phyloP scores from a whole-genome alignment of 768 basidiomycete species.

The Gloeostereum incarnatum region DNA sequence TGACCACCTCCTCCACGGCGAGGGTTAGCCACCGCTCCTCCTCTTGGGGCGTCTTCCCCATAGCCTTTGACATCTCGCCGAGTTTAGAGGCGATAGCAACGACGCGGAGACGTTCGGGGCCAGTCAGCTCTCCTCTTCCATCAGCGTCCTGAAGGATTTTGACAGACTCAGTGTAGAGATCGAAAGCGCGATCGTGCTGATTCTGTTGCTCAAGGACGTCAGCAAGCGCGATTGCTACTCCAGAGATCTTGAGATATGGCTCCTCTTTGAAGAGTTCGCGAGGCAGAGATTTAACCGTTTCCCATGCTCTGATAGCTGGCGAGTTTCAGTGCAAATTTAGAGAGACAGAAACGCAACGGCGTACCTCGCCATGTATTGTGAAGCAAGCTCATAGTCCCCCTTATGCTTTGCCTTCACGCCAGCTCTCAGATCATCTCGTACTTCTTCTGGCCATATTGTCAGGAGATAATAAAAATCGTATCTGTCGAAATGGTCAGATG shows the following conservation, averaged over 20 bases:
- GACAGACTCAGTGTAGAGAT: slow-evolving; percentile 26
- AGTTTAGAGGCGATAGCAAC: slow-evolving; percentile 33
- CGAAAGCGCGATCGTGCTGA: slow-evolving; percentile 25
- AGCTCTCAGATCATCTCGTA: slow-evolving; percentile 54
- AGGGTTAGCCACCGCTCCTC: slow-evolving; percentile 33
- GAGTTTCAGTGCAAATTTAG: slow-evolving; percentile 4
- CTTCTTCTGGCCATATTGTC: slow-evolving; percentile 57
- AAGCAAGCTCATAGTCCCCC: slow-evolving; percentile 42
- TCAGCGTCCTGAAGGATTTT: slow-evolving; percentile 19
- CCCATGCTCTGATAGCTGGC: slow-evolving; percentile 38
- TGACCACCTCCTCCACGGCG: slow-evolving; percentile 34
- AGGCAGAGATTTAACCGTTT: slow-evolving; percentile 38
- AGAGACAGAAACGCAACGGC: slow-evolving; percentile 8
- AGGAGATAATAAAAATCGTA: slow-evolving; percentile 48
- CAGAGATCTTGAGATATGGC: slow-evolving; percentile 58
- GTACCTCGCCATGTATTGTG: slow-evolving; percentile 45
- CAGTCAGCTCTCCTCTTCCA: slow-evolving; percentile 11
- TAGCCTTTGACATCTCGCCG: slow-evolving; percentile 26
- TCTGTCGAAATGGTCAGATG: too few species aligned
- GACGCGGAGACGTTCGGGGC: slow-evolving; percentile 24
- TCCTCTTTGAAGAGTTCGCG: slow-evolving; percentile 25
- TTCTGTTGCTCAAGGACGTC: slow-evolving; percentile 40
- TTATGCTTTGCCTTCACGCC: slow-evolving; percentile 56
- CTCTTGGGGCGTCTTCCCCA: slow-evolving; percentile 21
- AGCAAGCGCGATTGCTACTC: slow-evolving; percentile 53